Conservation (phyloP, 176 grass and related monocot genomes). For the Rhynchospora pubera region DNA sequence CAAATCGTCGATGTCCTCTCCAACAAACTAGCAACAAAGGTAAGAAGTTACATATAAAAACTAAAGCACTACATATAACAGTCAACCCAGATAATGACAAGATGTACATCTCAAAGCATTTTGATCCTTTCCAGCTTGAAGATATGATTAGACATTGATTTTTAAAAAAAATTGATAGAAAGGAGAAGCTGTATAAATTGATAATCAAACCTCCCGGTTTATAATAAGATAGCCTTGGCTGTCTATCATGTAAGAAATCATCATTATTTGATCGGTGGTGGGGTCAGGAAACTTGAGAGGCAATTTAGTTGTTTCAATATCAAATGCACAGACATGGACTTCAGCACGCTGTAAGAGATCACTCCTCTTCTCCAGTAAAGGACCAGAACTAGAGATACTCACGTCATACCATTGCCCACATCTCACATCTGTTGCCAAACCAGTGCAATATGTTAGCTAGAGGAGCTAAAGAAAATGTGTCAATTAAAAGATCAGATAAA, state of each 20-base stretch:
- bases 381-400: conserved; percentile 59
- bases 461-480: background rate
- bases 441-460: conserved; percentile 13
- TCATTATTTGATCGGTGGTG: conserved; percentile 84
- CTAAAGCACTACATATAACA: background rate
- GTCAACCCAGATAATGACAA: background rate
- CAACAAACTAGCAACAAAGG: conserved; percentile 65
- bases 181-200: background rate
- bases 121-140: background rate
- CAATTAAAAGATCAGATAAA: conserved; percentile 1
- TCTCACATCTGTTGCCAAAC: conserved; percentile 60
- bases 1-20: conserved; percentile 97
- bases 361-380: conserved; percentile 69
- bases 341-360: conserved; percentile 95
- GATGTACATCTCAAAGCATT: background rate
- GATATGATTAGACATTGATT: background rate
- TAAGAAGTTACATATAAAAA: conserved; percentile 20
- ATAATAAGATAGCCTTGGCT: conserved; percentile 97
- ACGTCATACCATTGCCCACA: conserved; percentile 93
- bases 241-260: conserved; percentile 99
- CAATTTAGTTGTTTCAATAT: conserved; percentile 97
- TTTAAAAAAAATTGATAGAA: background rate
- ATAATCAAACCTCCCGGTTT: conserved; percentile 63
- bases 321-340: conserved; percentile 98
- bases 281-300: conserved; percentile 97